Conservation (phyloP, 345 rosid species). For the Corchorus capsularis region DNA sequence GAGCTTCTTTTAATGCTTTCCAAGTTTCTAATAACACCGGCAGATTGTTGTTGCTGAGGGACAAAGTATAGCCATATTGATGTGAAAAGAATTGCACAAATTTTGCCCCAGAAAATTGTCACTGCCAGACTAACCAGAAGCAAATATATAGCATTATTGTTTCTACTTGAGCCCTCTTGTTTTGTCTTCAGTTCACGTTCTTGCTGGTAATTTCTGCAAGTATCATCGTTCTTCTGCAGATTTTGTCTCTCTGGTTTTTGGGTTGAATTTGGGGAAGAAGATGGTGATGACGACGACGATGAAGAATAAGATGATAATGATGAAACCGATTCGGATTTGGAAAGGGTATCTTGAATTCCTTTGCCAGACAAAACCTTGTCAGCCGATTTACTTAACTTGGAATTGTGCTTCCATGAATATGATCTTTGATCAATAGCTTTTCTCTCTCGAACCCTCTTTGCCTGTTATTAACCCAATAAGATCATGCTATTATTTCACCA, state of each 20-base stretch:
- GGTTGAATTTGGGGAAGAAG: conserved; percentile 10
- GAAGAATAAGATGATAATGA: conserved; percentile 6
- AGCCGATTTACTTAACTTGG: neutral
- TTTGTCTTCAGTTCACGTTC: conserved; percentile 3
- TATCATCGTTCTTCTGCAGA: neutral
- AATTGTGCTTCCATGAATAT: conserved; percentile 14
- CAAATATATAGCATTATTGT: conserved; percentile 17
- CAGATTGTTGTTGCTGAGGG: conserved; percentile 13
- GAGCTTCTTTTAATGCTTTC: neutral
- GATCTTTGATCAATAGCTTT: conserved; percentile 23
- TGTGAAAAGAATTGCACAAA: conserved; percentile 42
- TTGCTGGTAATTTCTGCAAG: neutral
- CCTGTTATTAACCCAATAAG: conserved; percentile 21
- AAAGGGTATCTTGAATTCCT: neutral
- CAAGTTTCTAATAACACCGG: neutral
- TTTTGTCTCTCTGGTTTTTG: conserved; percentile 17
- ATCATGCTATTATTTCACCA: neutral
- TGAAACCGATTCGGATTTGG: conserved; percentile 7
- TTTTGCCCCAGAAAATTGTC: conserved; percentile 44
- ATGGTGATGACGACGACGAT: neutral
- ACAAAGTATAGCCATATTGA: conserved; percentile 34
- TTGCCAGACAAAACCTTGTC: neutral
- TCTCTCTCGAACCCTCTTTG: conserved; percentile 25
- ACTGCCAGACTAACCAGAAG: conserved; percentile 26
- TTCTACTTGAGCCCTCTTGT: conserved; percentile 8